Evolutionary conservation across 2,329 filamentous ascomycete genomes (phyloP).

Genomic region (Leptographium wingfieldii): DNA sequence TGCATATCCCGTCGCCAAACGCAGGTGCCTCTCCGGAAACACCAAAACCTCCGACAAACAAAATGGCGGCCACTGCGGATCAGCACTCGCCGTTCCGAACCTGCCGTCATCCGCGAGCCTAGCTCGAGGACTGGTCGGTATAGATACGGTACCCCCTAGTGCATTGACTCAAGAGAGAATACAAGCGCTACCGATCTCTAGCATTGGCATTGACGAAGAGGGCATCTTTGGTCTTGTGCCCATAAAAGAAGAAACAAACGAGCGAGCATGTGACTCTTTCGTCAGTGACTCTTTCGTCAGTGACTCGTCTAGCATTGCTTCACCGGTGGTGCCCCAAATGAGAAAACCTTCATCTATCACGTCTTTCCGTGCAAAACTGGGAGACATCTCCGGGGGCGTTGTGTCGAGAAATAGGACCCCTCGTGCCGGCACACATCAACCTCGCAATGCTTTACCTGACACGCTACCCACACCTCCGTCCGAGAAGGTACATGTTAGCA

Average conservation of each 20-base stretch:
- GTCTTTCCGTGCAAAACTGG: constrained; percentile 10
- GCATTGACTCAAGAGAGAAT: neutral
- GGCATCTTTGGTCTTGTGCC: constrained; percentile 3
- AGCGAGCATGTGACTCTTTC: constrained; percentile 17
- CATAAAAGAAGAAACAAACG: constrained; percentile 15
- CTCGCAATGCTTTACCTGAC: constrained; percentile 11
- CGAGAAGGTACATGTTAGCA: constrained; percentile 18
- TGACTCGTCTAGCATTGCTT: constrained; percentile 26
- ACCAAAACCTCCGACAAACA: neutral
- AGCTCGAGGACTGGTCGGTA: neutral
- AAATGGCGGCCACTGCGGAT: neutral
- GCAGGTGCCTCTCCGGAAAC: neutral
- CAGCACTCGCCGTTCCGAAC: neutral
- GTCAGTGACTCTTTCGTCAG: constrained; percentile 24
- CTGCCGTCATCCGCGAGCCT: neutral
- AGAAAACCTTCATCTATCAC: constrained; percentile 19
- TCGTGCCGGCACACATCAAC: neutral
- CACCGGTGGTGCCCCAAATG: constrained; percentile 24
- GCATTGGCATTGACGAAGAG: neutral
- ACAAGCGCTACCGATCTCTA: neutral
- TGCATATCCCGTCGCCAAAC: neutral
- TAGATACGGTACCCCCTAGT: neutral
- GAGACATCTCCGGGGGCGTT: constrained; percentile 13
- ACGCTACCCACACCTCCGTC: constrained; percentile 28
- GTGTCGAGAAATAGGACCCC: neutral